phyloP scores from a whole-genome alignment of 345 rosid genomes.

The Linum lewisii region DNA sequence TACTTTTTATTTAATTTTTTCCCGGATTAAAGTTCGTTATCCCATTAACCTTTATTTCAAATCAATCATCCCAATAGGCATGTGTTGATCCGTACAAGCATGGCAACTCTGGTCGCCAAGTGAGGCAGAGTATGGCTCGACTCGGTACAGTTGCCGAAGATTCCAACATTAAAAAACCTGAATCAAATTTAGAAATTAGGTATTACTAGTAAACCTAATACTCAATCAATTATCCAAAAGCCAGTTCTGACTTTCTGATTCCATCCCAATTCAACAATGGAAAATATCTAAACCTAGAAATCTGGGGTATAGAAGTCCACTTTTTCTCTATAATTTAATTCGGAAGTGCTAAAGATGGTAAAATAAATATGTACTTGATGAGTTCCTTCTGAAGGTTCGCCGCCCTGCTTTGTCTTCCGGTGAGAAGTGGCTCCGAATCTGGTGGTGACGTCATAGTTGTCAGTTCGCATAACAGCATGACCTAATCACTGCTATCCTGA shows the following conservation, averaged over 20 bases:
- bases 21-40: no score
- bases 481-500: slow-evolving; percentile 4
- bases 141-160: slow-evolving; percentile 3
- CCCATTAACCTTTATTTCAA: no score
- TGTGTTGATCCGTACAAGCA: slow-evolving; percentile 9
- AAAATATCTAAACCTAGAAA: not conserved
- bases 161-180: slow-evolving; percentile 9
- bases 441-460: slow-evolving; percentile 6
- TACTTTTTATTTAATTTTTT: no score
- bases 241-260: no score
- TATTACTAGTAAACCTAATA: not conserved
- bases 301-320: not conserved
- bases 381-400: slow-evolving; percentile 7
- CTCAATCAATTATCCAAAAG: not conserved
- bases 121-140: slow-evolving; percentile 6
- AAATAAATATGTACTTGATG: not conserved
- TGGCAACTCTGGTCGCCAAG: slow-evolving; percentile 2
- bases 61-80: no score
- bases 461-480: not conserved
- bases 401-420: not conserved
- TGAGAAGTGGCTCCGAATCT: slow-evolving; percentile 5
- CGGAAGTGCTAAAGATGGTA: no score
- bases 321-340: no score
- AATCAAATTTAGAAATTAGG: not conserved
- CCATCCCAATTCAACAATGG: no score